phyloP scores from a whole-genome alignment of 78 protist species.

The Cavenderia fasciculata region DNA sequence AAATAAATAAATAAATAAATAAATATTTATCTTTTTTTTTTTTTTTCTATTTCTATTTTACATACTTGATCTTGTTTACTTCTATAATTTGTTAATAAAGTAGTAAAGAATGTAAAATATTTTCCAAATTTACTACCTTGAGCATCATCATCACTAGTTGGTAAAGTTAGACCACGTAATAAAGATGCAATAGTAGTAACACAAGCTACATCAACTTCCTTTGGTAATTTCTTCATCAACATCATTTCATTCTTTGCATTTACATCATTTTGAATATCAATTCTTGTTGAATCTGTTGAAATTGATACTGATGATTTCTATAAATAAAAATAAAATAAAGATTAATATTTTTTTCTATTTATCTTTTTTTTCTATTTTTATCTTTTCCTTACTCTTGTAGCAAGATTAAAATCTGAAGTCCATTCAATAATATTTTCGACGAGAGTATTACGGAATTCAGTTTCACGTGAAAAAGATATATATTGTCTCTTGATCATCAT shows the following conservation, averaged over 20 bases:
- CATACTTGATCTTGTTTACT: conserved; percentile 66
- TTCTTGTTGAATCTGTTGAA: background rate
- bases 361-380: too few species aligned
- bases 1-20: background rate
- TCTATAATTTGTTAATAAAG: conserved; percentile 31
- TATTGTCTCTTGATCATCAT: conserved; percentile 65
- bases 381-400: too few species aligned
- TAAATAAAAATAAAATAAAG: too few species aligned
- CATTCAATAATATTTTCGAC: conserved; percentile 66
- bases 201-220: conserved; percentile 73
- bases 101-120: conserved; percentile 79
- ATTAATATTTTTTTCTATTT: too few species aligned
- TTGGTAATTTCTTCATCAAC: background rate
- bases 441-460: conserved; percentile 54
- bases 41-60: too few species aligned
- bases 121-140: conserved; percentile 60
- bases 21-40: too few species aligned
- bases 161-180: conserved; percentile 53
- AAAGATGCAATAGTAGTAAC: conserved; percentile 56
- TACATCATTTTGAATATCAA: background rate
- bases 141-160: conserved; percentile 6
- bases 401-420: conserved; percentile 62
- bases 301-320: conserved; percentile 22
- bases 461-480: conserved; percentile 58
- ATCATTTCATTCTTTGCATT: conserved; percentile 34